Evolutionary conservation across 208 protist genomes (phyloP).

Genomic region (Lotmaria passim): DNA sequence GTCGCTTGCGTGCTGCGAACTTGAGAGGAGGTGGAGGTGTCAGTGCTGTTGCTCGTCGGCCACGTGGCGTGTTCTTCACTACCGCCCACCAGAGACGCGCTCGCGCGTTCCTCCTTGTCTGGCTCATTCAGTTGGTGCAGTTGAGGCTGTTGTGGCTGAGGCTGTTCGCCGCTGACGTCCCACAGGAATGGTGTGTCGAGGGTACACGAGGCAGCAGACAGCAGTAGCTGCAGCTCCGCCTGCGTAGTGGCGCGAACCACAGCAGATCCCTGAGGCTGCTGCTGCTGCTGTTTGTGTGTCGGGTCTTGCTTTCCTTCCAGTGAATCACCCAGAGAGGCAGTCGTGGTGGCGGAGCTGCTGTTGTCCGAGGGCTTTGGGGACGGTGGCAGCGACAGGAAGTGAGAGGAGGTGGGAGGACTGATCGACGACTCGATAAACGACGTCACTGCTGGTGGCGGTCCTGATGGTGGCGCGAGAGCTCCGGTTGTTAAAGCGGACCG

Average conservation of each 20-base stretch:
- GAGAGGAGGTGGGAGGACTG: conserved; percentile 15
- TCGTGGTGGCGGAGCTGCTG: neutral
- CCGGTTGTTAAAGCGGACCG: too few relatives aligned
- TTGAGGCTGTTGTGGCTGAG: neutral
- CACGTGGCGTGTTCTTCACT: conserved; percentile 5
- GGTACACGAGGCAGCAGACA: conserved; percentile 29
- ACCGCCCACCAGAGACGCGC: neutral
- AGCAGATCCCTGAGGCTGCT: neutral
- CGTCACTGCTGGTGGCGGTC: too few relatives aligned
- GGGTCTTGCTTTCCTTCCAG: neutral
- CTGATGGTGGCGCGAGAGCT: neutral
- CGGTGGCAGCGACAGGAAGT: conserved; percentile 24
- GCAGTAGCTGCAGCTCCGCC: conserved; percentile 34
- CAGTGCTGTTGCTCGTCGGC: conserved; percentile 14
- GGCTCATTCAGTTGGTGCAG: neutral
- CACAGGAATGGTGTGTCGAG: conserved; percentile 4
- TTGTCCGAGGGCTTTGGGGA: conserved; percentile 24
- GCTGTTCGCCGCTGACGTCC: neutral
- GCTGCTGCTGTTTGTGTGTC: neutral
- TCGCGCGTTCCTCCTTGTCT: neutral
- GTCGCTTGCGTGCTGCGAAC: neutral
- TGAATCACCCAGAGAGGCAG: too few relatives aligned
- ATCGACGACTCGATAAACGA: neutral
- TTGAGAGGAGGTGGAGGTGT: neutral
- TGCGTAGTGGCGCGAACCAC: conserved; percentile 20